Evolutionary conservation across 768 basidiomycete species (phyloP), one percentile per base, ranked within the genome.

Genomic region (Boletus reticulatus): DNA sequence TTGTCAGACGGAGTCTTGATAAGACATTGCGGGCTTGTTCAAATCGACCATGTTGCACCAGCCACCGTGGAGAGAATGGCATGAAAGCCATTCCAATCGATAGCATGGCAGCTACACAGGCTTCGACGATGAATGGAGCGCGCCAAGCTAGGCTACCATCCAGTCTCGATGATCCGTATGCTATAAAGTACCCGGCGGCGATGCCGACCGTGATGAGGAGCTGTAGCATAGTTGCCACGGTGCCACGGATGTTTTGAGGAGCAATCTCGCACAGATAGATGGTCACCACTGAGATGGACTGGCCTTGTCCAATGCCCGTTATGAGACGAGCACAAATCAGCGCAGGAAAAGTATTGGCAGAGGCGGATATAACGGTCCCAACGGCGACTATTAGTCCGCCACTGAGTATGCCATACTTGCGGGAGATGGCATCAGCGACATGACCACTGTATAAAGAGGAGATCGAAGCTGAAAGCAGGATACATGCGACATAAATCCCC

Each of bases 231-330:
- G 73, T 70, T 20, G 76, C 72, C 14, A 76, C 69, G 8, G 73
- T 70, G 1, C 78, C 77, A 31, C 79, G 73, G 13, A 76, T 69
- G 36, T 68, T 62, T 10, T 71, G 63, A 2, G 78, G 77, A n/a
- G 78, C 72, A 20, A 78, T 75, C 59, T 80, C 78, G 52, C 72
- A 71, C 1, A 70, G 64, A 50, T 75, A 76, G 32, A 73, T 71
- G 1, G 75, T 77, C 49, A 74, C 69, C 8, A 76, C 72, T 2
- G 75, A 75, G 42, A 78, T 67, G 58, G 77, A 77, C 13, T 80
- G 64, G 14, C 79, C 79, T 59, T 80, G 74, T n/a, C 76, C 78
- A 1, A 75, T 57, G 0, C 80, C 81, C 2, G 78, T 75, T 44
- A 81, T 64, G 19, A 77, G 73, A 12, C 80, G 69, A 1, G 76